These are phyloP conservation scores for slime mould (Dictyostelium discoideum) DNA, from an alignment of 78 protist species.

Conservation along the genomic window dicty_2.7 NC_007088.5:3823001-3823500, in stretches of 20 bases:
- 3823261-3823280: conserved; percentile 84
- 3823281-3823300: conserved; percentile 90
- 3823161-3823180: conserved; percentile 73
- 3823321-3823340: conserved; percentile 90
- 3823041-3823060: background rate
- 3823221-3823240: conserved; percentile 85
- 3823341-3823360: conserved; percentile 60
- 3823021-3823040: background rate
- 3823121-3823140: too few relatives aligned
- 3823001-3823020: background rate
- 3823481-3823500: conserved; percentile 94
- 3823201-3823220: conserved; percentile 84
- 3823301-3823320: conserved; percentile 92
- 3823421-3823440: conserved; percentile 95
- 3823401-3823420: conserved; percentile 80
- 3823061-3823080: background rate
- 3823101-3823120: background rate
- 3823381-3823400: conserved; percentile 73
- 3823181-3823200: conserved; percentile 75
- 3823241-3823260: conserved; percentile 85
- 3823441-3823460: conserved; percentile 89
- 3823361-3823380: conserved; percentile 77
- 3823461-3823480: conserved; percentile 92
- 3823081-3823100: background rate
- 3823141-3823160: conserved; percentile 30